These are phyloP conservation scores for Gossypium gossypioides DNA, from an alignment of 441 rosid species.

Conservation along the genomic window DNA sequence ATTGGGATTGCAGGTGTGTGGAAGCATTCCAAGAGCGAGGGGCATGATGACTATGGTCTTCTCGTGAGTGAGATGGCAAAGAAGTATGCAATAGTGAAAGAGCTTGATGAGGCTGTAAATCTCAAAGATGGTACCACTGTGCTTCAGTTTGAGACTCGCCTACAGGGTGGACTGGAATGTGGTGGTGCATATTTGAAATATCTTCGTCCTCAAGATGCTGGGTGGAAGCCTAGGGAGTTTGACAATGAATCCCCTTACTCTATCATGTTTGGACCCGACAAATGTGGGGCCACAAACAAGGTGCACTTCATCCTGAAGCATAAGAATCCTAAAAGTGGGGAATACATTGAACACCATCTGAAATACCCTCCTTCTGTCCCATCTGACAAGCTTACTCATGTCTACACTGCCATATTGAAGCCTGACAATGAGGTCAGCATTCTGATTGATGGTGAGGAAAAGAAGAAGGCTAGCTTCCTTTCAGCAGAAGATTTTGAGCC, in stretches of 20 bases:
- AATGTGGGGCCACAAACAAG: constrained; percentile 89
- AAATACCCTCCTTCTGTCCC: constrained; percentile 86
- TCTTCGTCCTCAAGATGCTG: constrained; percentile 77
- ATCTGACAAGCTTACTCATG: constrained; percentile 84
- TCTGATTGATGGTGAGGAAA: constrained; percentile 81
- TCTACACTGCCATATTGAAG: constrained; percentile 82
- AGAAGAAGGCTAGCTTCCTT: constrained; percentile 68
- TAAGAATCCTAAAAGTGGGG: constrained; percentile 89
- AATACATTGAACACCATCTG: constrained; percentile 79
- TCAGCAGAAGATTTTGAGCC: constrained; percentile 79
- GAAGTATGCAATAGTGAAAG: constrained; percentile 81
- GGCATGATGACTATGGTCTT: constrained; percentile 94
- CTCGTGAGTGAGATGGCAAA: constrained; percentile 77
- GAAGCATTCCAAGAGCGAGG: constrained; percentile 83
- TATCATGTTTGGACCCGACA: constrained; percentile 97
- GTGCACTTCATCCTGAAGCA: constrained; percentile 91
- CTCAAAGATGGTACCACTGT: constrained; percentile 70
- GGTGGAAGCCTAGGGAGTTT: constrained; percentile 68
- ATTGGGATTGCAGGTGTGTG: constrained; percentile 57
- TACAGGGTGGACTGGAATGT: constrained; percentile 89
- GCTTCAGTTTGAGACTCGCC: constrained; percentile 80
- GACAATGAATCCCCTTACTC: constrained; percentile 78
- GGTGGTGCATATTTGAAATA: constrained; percentile 94
- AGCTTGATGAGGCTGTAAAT: constrained; percentile 50
- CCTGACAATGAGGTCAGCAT: constrained; percentile 72